A percentile compares a stretch with the other conserved stretches of the same genome.
Evolutionary conservation across 2,329 filamentous ascomycete species (phyloP).

Genomic region (Stenocarpella maydis): DNA sequence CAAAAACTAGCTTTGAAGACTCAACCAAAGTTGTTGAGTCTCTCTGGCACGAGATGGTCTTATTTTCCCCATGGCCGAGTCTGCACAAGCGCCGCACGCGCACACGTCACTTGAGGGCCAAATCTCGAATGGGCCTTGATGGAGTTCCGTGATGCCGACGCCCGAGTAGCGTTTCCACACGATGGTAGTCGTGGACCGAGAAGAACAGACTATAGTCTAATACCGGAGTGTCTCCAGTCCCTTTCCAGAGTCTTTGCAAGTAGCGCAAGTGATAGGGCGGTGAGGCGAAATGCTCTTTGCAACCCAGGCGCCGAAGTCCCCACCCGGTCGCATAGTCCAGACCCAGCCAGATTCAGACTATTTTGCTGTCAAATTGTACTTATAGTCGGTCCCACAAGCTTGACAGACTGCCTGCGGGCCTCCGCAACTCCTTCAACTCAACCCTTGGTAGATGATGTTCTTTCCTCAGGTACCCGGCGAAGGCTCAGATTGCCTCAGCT

Average conservation of each 20-base stretch:
- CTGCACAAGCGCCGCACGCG: background rate
- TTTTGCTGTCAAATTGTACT: background rate
- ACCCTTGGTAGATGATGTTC: background rate
- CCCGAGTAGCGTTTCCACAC: background rate
- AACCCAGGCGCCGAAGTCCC: slow-evolving; percentile 15
- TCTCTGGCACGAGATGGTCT: background rate
- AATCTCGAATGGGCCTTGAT: background rate
- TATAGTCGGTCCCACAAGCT: background rate
- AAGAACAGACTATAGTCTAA: background rate
- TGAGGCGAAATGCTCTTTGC: slow-evolving; percentile 27
- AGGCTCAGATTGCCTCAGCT: background rate
- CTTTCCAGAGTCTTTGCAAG: slow-evolving; percentile 21
- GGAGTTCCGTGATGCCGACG: background rate
- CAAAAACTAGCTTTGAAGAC: slow-evolving; percentile 24
- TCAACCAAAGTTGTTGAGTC: slow-evolving; percentile 8
- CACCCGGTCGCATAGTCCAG: slow-evolving; percentile 28
- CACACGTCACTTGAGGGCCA: background rate
- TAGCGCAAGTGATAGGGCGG: slow-evolving; percentile 5
- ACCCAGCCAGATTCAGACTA: slow-evolving; percentile 12
- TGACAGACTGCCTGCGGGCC: background rate
- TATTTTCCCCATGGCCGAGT: background rate
- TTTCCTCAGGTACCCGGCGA: background rate
- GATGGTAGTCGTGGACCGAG: background rate
- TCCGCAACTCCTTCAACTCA: background rate
- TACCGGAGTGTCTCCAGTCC: background rate